Conservation (phyloP, 805 yeast species). For the Jamesozyma hellenica region DNA sequence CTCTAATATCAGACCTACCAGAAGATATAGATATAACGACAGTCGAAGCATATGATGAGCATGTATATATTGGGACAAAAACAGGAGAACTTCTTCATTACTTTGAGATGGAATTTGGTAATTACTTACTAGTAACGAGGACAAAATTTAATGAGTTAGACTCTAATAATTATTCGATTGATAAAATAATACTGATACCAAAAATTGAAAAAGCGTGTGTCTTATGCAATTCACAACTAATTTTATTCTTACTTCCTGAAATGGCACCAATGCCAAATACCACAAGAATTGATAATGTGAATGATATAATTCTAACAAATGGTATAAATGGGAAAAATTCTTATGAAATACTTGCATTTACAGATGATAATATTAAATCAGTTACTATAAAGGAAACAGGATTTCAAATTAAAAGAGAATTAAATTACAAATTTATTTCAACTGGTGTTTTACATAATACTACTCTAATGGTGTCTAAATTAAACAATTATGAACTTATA, state of each 20-base stretch:
- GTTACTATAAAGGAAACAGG: constrained; percentile 8
- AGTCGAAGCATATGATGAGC: constrained; percentile 23
- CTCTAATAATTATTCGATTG: constrained; percentile 9
- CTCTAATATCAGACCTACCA: constrained; percentile 22
- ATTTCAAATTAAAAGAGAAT: constrained; percentile 6
- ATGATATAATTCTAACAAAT: constrained; percentile 10
- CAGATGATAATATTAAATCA: constrained; percentile 9
- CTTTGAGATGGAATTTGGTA: constrained; percentile 25
- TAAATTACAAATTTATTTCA: constrained; percentile 9
- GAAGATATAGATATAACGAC: constrained; percentile 16
- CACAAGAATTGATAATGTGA: constrained; percentile 9
- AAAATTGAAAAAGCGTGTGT: constrained; percentile 25
- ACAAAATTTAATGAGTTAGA: constrained; percentile 17
- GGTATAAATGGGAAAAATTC: neutral
- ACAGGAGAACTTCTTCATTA: constrained; percentile 27
- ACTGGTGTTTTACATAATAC: constrained; percentile 8
- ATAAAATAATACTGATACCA: constrained; percentile 21
- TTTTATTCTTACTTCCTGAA: constrained; percentile 26
- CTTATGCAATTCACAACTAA: constrained; percentile 11
- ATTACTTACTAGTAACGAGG: constrained; percentile 25
- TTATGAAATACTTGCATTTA: constrained; percentile 10
- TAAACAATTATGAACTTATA: constrained; percentile 20
- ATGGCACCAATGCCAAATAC: constrained; percentile 28
- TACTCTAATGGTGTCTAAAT: constrained; percentile 16
- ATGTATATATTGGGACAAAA: constrained; percentile 25